Conservation (phyloP, 2,329 filamentous ascomycete genomes). For the Colletotrichum sp. region DNA sequence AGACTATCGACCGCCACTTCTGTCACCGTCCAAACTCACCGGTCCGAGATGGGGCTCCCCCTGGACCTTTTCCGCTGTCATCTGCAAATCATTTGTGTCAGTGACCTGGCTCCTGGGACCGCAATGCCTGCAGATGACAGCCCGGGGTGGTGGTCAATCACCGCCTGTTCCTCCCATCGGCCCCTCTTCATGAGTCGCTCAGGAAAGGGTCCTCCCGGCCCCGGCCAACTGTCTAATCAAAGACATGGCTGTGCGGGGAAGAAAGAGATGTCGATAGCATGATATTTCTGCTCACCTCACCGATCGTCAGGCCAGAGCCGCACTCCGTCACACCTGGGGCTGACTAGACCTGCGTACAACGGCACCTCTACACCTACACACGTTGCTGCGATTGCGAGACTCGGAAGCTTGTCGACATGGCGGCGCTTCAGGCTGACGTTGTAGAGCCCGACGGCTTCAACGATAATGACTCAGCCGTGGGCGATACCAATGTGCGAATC, state of each 20-base stretch:
- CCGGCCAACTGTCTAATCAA: not conserved
- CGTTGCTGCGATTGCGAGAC: too few species aligned
- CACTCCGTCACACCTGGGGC: not conserved
- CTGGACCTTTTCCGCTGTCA: not conserved
- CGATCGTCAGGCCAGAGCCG: not conserved
- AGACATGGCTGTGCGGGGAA: not conserved
- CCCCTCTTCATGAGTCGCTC: not conserved
- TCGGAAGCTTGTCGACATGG: not conserved
- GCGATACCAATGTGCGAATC: not conserved
- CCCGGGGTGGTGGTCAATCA: not conserved
- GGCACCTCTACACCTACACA: not conserved
- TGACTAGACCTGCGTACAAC: not conserved
- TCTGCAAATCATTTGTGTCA: not conserved
- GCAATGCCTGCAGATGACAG: not conserved
- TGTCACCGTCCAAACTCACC: not conserved
- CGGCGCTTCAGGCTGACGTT: not conserved
- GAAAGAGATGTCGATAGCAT: not conserved
- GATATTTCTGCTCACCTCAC: not conserved
- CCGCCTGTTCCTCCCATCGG: not conserved
- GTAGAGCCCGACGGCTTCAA: slow-evolving; percentile 17
- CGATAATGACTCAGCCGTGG: slow-evolving; percentile 18
- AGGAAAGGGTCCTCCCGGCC: not conserved
- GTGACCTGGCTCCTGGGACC: not conserved
- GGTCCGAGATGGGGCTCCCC: not conserved
- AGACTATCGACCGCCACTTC: not conserved